Evolutionary conservation across 495 filamentous ascomycete species (phyloP), one percentile per base, ranked within the genome.

Genomic region (Viridothelium virens): DNA sequence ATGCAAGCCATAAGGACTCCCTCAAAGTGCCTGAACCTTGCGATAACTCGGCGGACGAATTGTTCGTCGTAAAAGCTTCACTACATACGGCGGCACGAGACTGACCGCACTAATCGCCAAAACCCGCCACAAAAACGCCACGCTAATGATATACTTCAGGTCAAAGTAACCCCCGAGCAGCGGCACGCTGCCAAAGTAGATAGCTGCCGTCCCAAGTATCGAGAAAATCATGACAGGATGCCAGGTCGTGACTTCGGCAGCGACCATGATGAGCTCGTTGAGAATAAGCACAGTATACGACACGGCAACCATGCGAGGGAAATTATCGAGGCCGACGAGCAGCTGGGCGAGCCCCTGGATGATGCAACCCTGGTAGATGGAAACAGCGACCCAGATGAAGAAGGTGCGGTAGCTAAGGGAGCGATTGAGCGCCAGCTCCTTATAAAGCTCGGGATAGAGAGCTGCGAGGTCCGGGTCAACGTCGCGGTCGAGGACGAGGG

Each of bases 231-330:
- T 99, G 66, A 96, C 83, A 56, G 87, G 86, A 74, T 99, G 95
- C 95, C 95, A 97, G 6, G 95, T 99, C 10, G 91, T 96, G 70
- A 99, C 88, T 70, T 96, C 90, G 50, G 93, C 87, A 4, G 92
- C 92, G 11, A 97, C 94, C 95, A 99, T 99, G 61, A 93, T 82
- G 63, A 99, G 81, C 74, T 99, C 95, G 74, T 97, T 97, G 63
- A 99, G 78, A 11, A 99, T 87, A 3, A 99, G 86, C 3, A 90
- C 91, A 0, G 93, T 95, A 75, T 93, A 99, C 63, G 87, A 91
- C 39, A 99, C 89, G 67, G 90, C 86, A 63, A 97, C 89, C 85
- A 99, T 93, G 38, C 80, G 83, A 12, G 67, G 62, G 62, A 76
- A 74, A n/a, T 50, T 41, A 38, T 50, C 47, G 25, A 39, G 16